These are phyloP conservation scores for Hypoxylon sp. DNA, from an alignment of 2,329 filamentous ascomycete genomes.

Conservation along the genomic window DNA sequence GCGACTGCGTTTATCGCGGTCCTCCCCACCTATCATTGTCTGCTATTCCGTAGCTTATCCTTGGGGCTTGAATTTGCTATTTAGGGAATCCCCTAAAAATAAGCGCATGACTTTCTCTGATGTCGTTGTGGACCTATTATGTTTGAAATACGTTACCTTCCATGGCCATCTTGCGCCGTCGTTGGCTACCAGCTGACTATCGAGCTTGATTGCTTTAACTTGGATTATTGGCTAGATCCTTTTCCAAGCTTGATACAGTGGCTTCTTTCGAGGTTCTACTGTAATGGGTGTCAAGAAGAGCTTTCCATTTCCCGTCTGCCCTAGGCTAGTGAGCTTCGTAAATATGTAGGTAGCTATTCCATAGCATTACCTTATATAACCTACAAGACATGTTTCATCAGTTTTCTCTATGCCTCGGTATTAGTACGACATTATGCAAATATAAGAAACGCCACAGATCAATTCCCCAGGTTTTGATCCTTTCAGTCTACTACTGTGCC, in stretches of 20 bases:
- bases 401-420: constrained; percentile 8
- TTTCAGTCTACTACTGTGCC: constrained; percentile 11
- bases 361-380: constrained; percentile 19
- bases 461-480: constrained; percentile 35
- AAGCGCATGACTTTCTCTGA: constrained; percentile 41
- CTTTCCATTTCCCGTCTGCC: constrained; percentile 7
- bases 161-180: constrained; percentile 9
- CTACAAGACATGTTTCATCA: constrained; percentile 32
- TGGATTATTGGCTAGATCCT: constrained; percentile 28
- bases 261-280: constrained; percentile 14
- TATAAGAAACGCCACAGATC: constrained; percentile 33
- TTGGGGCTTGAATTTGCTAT: constrained; percentile 20
- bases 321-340: constrained; percentile 17
- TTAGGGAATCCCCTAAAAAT: constrained; percentile 30
- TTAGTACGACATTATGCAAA: constrained; percentile 26
- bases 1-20: constrained; percentile 41
- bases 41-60: constrained; percentile 30
- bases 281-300: not conserved
- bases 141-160: constrained; percentile 34
- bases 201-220: constrained; percentile 27
- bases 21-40: constrained; percentile 35
- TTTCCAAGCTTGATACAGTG: constrained; percentile 16
- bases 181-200: constrained; percentile 25
- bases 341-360: constrained; percentile 6
- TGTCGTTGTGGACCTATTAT: constrained; percentile 32